Evolutionary conservation across 1,284 basidiomycete species (phyloP), one percentile per base, ranked within the genome.

Genomic region (Ceratobasidium sp.): DNA sequence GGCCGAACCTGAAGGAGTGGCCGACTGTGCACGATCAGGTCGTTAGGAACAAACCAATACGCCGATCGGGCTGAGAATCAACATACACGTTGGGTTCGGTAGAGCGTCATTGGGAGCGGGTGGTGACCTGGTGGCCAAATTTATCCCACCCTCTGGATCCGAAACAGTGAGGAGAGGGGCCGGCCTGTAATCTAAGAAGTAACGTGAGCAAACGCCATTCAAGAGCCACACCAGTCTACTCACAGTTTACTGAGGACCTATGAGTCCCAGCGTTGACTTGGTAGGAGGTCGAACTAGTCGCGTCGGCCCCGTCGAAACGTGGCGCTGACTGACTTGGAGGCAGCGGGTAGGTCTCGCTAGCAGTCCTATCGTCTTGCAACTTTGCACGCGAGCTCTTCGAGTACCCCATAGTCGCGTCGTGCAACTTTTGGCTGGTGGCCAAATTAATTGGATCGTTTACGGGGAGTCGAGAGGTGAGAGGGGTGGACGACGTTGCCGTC

Each of bases 91-190:
- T 47, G 68, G 13, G 5, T 26, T n/a, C 5, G 26, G 23, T 3
- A 15, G 26, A n/a, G 3, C 26, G 11, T 58, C n/a, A 11, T 28
- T 11, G 23, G 8, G n/a, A 6, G 11, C 56, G 17, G 23, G 15
- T 20, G 26, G 42, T 49, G 68, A 33, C n/a, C 37, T 42, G 68
- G 68, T 71, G 68, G 68, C 68, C 68, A 71, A 71, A 71, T 71
- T 71, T 71, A 58, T 26, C 42, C 60, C 54, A 20, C 26, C 37
- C 6, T n/a, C 39, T 23, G 31, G 13, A n/a, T 37, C 35, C 51
- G 53, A 49, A 42, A 60, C 23, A 26, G 2, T 54, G 35, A 23
- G 10, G 2, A n/a, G 1, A 60, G 68, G 56, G 39, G 68, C 33
- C 10, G 28, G 28, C 31, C 13, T 13, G 33, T 28, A 58, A 35